Evolutionary conservation across 768 basidiomycete genomes (phyloP).

Genomic region (Tubosaeta sp.): DNA sequence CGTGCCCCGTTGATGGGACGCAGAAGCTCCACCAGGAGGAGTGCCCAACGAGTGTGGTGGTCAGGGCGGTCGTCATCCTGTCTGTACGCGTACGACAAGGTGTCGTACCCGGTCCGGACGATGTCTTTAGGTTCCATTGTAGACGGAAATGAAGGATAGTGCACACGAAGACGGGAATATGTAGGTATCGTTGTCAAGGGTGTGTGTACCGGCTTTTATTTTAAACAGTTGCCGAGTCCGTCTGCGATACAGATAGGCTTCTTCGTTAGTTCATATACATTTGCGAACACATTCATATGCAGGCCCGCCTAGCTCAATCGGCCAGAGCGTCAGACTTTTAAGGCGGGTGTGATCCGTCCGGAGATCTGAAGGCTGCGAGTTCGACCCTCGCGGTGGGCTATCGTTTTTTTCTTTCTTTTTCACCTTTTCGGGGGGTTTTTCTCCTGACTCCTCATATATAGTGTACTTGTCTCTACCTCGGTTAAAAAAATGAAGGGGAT

Average conservation of each 20-base stretch:
- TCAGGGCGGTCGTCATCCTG: not conserved
- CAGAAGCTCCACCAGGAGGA: constrained; percentile 1
- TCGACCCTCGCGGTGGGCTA: constrained; percentile 84
- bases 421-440: not conserved
- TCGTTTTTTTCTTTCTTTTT: constrained; percentile 8
- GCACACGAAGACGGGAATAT: not conserved
- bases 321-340: constrained; percentile 59
- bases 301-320: constrained; percentile 59
- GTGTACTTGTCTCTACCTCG: not conserved
- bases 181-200: constrained; percentile 8
- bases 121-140: constrained; percentile 8
- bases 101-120: constrained; percentile 2
- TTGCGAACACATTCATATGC: not conserved
- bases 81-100: constrained; percentile 2
- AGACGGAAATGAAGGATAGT: constrained; percentile 20
- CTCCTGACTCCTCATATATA: too few species aligned
- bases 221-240: not conserved
- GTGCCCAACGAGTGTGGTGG: constrained; percentile 1
- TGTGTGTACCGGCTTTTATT: not conserved
- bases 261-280: not conserved
- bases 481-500: not conserved
- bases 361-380: constrained; percentile 79
- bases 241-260: not conserved
- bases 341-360: constrained; percentile 22
- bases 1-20: not conserved